Percentiles rank a stretch among this genome's conserved stretches.
Evolutionary conservation across 441 rosid genomes (phyloP).

Genomic region (Populus tomentosa): DNA sequence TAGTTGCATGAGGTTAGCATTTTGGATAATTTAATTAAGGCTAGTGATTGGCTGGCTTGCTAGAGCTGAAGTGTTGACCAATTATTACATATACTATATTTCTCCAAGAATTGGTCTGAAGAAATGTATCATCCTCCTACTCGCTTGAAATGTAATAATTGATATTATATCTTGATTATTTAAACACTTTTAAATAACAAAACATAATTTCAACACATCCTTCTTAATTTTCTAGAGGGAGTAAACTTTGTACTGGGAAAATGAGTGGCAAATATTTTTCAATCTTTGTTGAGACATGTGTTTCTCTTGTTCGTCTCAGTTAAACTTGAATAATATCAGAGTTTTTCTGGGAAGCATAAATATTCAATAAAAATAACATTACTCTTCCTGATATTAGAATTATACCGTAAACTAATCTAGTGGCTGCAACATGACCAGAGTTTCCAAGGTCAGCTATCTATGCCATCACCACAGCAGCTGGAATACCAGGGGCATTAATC

Average conservation of each 20-base stretch:
- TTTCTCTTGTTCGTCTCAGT: too few species aligned
- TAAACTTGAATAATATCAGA: too few species aligned
- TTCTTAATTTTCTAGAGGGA: too few species aligned
- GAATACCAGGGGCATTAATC: constrained; percentile 46
- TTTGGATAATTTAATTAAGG: background rate
- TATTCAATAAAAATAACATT: too few species aligned
- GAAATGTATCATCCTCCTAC: background rate
- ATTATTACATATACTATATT: background rate
- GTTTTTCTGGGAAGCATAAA: too few species aligned
- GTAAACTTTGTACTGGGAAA: too few species aligned
- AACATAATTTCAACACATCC: too few species aligned
- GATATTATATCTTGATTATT: too few species aligned
- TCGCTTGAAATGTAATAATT: background rate
- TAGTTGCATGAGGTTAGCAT: background rate
- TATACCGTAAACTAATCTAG: background rate
- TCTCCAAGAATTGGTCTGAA: background rate
- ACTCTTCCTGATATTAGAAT: too few species aligned
- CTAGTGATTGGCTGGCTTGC: background rate
- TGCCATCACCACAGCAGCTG: constrained; percentile 4
- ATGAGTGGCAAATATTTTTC: too few species aligned
- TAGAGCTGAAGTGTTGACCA: constrained; percentile 3
- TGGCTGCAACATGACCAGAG: background rate
- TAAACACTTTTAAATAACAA: too few species aligned
- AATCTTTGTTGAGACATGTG: too few species aligned
- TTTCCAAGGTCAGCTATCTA: background rate